These are phyloP conservation scores for Ulota crispa DNA, from an alignment of 225 moss, liverwort and hornwort species.

Conservation along the genomic window DNA sequence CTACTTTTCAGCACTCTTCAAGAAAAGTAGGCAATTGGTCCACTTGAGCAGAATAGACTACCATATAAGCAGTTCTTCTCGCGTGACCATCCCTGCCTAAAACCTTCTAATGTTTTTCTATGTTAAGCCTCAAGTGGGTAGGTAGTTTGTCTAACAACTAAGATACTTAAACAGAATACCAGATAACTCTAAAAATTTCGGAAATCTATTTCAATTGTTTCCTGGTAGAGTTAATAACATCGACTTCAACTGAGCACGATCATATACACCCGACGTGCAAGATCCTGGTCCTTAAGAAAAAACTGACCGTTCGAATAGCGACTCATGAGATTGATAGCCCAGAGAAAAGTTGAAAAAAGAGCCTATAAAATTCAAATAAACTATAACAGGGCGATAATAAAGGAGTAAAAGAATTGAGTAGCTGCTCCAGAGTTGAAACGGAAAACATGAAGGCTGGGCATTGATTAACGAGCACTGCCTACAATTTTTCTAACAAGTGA, in stretches of 20 bases:
- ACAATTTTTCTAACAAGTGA: slow-evolving; percentile 11
- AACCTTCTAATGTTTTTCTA: neutral
- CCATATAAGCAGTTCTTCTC: neutral
- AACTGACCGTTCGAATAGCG: too few species aligned
- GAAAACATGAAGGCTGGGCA: neutral
- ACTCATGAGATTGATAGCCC: neutral
- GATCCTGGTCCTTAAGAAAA: neutral
- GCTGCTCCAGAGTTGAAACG: neutral
- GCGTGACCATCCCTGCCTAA: neutral
- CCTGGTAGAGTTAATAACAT: neutral
- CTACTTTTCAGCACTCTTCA: neutral
- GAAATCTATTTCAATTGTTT: neutral
- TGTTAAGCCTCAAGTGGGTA: neutral
- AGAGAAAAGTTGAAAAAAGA: too few species aligned
- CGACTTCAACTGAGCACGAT: neutral
- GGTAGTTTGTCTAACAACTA: neutral
- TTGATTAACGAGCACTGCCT: slow-evolving; percentile 15
- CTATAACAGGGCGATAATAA: neutral
- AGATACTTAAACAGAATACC: neutral
- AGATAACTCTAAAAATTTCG: neutral
- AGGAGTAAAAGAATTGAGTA: neutral
- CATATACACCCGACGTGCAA: neutral
- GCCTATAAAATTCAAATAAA: neutral
- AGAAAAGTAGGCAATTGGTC: neutral
- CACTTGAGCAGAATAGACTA: neutral